Evolutionary conservation across 2,329 filamentous ascomycete species (phyloP), one percentile per base, ranked within the genome.

Genomic region (Exserohilum rostratum): DNA sequence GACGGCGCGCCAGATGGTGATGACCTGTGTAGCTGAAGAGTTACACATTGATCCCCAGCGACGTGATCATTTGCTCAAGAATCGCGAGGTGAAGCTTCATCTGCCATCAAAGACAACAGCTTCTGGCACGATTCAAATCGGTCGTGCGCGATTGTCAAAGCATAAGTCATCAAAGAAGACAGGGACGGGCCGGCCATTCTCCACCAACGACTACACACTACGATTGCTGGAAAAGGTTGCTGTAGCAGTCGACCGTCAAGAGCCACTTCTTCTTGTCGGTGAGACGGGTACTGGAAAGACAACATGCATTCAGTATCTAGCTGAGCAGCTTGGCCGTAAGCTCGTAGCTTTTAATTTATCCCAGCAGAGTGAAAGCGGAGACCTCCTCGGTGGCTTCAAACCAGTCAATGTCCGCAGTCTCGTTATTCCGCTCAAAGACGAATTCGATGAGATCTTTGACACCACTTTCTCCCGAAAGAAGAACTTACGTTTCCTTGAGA

Each of bases 201-300:
- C 95, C 4, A 92, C 90, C 31, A 98, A 95, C 17, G 87, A 86
- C 18, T 90, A 96, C 61, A 93, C 93, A 0, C 86, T 91, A 61
- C 86, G 89, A 58, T 81, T 96, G 11, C 84, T 99, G 46, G 96
- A 99, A 72, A 91, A 96, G 71, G 90, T 98, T 50, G 87, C 90
- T 1, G 87, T 91, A 33, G 89, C 92, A 1, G 86, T 97, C 5
- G 87, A 89, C 58, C 85, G 92, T 66, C 85, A 86, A n/a, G 95
- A 99, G 69, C 92, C 96, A 3, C 85, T 96, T 1, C 79, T 99
- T 15, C 85, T 99, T 25, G 95, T 99, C n/a, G 95, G 95, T 70
- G 95, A 99, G 78, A 99, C 95, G 6, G 95, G 95, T 79, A 97
- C 96, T 46, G 95, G 95, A 67, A 99, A 99, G 77, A 99, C 95